Percentiles rank a stretch among this genome's conserved stretches.
These are phyloP conservation scores for Sextonia rubra DNA, from an alignment of 164 flowering plant species.

Conservation along the genomic window DNA sequence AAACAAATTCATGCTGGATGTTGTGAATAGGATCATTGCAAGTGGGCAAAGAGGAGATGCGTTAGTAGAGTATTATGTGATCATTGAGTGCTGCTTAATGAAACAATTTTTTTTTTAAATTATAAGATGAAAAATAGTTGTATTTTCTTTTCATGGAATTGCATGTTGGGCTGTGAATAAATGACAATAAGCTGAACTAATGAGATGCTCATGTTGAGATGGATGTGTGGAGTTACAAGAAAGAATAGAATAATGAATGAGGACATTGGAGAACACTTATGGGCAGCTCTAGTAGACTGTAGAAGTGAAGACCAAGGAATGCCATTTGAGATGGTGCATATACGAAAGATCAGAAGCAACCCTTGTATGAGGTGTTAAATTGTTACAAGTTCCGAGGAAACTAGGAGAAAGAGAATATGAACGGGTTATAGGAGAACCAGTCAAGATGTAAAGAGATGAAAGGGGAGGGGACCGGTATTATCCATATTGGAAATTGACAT, in stretches of 20 bases:
- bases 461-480: background rate
- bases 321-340: background rate
- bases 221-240: background rate
- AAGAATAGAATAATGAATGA: too few species aligned
- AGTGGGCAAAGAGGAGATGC: background rate
- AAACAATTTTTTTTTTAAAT: too few species aligned
- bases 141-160: background rate
- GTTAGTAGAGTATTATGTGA: background rate
- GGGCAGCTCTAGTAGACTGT: too few species aligned
- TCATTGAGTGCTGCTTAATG: background rate
- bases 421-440: background rate
- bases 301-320: background rate
- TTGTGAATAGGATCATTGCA: background rate
- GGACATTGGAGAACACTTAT: background rate
- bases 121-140: background rate
- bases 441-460: background rate
- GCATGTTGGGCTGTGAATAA: background rate
- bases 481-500: background rate
- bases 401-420: too few species aligned
- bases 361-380: background rate
- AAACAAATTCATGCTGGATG: too few species aligned
- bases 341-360: background rate
- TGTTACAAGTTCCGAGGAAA: background rate
- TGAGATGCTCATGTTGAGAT: background rate
- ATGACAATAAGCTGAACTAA: too few species aligned